Conservation (phyloP, 345 rosid genomes). For the Sonneratia alba region DNA sequence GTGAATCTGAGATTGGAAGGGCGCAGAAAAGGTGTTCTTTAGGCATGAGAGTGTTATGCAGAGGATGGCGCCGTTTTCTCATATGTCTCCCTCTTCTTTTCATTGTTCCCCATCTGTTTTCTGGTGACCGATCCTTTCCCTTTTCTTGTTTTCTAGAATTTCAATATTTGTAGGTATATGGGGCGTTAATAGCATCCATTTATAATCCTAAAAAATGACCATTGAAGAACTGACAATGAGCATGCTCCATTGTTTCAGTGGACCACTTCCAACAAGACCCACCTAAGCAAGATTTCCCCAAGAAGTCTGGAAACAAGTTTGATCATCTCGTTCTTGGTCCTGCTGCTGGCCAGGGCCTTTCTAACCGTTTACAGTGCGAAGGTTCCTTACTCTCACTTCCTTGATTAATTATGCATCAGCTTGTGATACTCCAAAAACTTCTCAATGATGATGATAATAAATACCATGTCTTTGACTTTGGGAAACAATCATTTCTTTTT, state of each 20-base stretch:
- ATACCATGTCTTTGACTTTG: too few species aligned
- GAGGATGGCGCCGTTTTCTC: constrained; percentile 60
- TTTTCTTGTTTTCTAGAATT: not conserved
- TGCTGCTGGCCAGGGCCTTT: constrained; percentile 72
- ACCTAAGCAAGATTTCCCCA: constrained; percentile 13
- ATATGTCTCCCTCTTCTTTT: constrained; percentile 45
- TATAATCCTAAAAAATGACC: too few species aligned
- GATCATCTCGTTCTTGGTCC: constrained; percentile 71
- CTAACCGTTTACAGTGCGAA: constrained; percentile 70
- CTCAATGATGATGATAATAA: not conserved
- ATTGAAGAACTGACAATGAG: not conserved
- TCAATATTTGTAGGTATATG: not conserved
- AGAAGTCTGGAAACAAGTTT: constrained; percentile 33
- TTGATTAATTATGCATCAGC: not conserved
- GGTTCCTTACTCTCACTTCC: constrained; percentile 26
- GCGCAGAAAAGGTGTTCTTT: too few species aligned
- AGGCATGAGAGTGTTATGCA: constrained; percentile 30
- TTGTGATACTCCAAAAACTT: not conserved
- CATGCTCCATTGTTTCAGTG: constrained; percentile 18
- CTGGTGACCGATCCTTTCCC: constrained; percentile 23
- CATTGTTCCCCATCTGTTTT: constrained; percentile 48
- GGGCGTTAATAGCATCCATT: too few species aligned
- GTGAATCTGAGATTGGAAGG: too few species aligned
- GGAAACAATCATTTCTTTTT: not conserved
- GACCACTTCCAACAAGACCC: constrained; percentile 36